phyloP scores from a whole-genome alignment of 495 filamentous ascomycete genomes.

The Cetradonia linearis region DNA sequence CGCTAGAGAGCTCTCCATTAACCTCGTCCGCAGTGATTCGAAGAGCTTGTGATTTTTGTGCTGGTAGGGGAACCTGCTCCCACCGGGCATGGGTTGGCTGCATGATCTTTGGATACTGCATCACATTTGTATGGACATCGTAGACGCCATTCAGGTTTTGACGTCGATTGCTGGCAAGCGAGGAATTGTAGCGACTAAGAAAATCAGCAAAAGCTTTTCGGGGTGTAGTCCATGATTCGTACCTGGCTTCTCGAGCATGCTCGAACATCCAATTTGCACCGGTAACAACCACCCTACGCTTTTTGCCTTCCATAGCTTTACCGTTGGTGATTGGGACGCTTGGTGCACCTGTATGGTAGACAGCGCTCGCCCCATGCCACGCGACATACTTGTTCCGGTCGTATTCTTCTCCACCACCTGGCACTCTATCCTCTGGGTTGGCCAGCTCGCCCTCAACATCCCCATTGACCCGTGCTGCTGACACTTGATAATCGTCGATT shows the following conservation, averaged over 20 bases:
- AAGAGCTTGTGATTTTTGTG: constrained; percentile 3
- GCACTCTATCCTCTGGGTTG: constrained; percentile 72
- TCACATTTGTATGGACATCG: constrained; percentile 82
- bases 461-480: constrained; percentile 65
- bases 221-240: constrained; percentile 26
- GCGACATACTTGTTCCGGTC: constrained; percentile 96
- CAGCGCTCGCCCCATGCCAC: constrained; percentile 91
- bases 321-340: constrained; percentile 66
- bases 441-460: constrained; percentile 83
- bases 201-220: constrained; percentile 25
- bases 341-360: constrained; percentile 78
- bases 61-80: constrained; percentile 48
- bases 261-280: constrained; percentile 97
- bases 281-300: constrained; percentile 77
- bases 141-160: constrained; percentile 68
- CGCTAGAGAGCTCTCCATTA: constrained; percentile 8
- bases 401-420: constrained; percentile 61
- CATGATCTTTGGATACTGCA: constrained; percentile 78
- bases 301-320: constrained; percentile 62
- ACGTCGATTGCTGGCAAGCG: constrained; percentile 52
- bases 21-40: constrained; percentile 22
- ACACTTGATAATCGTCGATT: constrained; percentile 80
- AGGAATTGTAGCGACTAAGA: constrained; percentile 67
- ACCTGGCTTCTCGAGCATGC: constrained; percentile 85
- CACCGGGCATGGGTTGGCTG: constrained; percentile 82